Conservation (phyloP, 2,329 filamentous ascomycete species). For the Leptodontidium sp. region DNA sequence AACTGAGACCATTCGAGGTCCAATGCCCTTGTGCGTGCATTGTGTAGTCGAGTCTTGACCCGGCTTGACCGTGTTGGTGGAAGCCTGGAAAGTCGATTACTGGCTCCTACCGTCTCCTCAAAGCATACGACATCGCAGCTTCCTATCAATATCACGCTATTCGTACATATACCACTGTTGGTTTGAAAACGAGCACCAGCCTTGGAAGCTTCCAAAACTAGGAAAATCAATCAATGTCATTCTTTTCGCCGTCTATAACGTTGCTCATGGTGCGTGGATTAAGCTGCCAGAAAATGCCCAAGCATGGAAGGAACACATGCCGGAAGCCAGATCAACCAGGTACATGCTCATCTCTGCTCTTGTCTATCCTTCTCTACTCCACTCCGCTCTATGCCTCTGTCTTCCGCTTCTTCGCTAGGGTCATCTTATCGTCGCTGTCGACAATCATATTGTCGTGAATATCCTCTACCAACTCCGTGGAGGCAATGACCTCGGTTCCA, state of each 20-base stretch:
- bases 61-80: constrained; percentile 6
- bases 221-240: constrained; percentile 6
- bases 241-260: constrained; percentile 22
- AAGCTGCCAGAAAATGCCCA: constrained; percentile 15
- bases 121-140: background rate
- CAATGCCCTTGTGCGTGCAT: background rate
- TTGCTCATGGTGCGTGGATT: constrained; percentile 9
- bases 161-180: background rate
- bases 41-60: background rate
- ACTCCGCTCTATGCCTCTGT: constrained; percentile 28
- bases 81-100: too few relatives aligned
- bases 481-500: constrained; percentile 61
- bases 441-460: constrained; percentile 41
- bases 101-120: background rate
- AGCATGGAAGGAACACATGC: constrained; percentile 8
- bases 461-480: constrained; percentile 42
- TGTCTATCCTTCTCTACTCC: background rate
- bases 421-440: constrained; percentile 38
- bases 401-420: constrained; percentile 43
- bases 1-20: background rate
- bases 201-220: constrained; percentile 6
- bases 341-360: background rate
- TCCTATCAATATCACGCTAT: background rate
- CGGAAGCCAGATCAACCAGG: constrained; percentile 7
- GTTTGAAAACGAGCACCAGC: background rate